These are phyloP conservation scores for Saksenaea oblongispora DNA, from an alignment of 371 early-diverging fungal genomes.

Conservation along the genomic window DNA sequence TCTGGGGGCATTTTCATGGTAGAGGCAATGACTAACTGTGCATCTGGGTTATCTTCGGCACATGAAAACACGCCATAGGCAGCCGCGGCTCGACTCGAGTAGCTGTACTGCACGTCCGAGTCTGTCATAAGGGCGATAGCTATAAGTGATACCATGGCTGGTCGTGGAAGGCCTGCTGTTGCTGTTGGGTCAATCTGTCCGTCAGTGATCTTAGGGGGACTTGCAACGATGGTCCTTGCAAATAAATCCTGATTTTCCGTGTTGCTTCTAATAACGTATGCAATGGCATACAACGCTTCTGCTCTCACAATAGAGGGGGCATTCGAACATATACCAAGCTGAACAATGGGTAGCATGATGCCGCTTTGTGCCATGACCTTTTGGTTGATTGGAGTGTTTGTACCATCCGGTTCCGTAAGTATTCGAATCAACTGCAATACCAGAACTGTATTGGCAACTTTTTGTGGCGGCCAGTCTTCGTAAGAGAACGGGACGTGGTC, in stretches of 20 bases:
- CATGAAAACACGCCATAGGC: constrained; percentile 75
- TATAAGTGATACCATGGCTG: constrained; percentile 64
- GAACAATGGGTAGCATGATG: constrained; percentile 65
- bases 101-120: constrained; percentile 48
- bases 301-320: constrained; percentile 64
- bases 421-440: constrained; percentile 87
- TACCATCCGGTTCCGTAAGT: constrained; percentile 83
- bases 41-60: constrained; percentile 78
- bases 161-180: constrained; percentile 36
- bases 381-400: constrained; percentile 87
- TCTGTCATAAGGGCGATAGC: constrained; percentile 57
- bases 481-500: constrained; percentile 48
- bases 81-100: constrained; percentile 73
- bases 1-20: constrained; percentile 83
- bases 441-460: constrained; percentile 78
- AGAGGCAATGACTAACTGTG: constrained; percentile 83
- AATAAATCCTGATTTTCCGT: constrained; percentile 75
- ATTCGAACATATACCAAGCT: constrained; percentile 61
- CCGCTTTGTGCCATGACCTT: constrained; percentile 83
- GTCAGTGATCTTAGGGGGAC: constrained; percentile 34
- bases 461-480: constrained; percentile 77
- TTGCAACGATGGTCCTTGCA: constrained; percentile 52
- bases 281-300: constrained; percentile 81
- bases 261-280: constrained; percentile 80
- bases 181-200: constrained; percentile 21